Percentiles rank a stretch among this genome's conserved stretches.
Conservation (phyloP, 1,284 basidiomycete species). For the Puccinia horiana region DNA sequence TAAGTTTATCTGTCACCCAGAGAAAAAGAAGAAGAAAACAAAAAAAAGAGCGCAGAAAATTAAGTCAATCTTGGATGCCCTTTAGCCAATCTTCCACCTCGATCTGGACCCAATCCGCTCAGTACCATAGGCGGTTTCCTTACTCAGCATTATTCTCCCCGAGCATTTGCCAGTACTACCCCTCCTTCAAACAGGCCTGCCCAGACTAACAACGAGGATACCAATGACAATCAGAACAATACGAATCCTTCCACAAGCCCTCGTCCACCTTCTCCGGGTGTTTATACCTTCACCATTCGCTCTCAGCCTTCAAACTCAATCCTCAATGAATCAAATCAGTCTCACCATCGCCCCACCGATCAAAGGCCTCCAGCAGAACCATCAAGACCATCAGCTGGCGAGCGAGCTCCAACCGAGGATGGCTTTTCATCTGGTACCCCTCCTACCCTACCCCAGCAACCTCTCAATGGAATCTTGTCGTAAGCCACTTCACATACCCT, state of each 20-base stretch:
- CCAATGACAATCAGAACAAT: background rate
- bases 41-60: background rate
- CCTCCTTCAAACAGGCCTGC: background rate
- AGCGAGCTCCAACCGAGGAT: background rate
- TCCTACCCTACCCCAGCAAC: background rate
- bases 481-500: background rate
- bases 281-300: constrained; percentile 31
- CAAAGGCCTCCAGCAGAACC: background rate
- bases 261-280: background rate
- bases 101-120: background rate
- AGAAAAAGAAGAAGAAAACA: background rate
- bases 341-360: background rate
- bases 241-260: background rate
- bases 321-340: background rate
- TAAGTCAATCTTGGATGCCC: background rate
- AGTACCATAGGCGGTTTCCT: constrained; percentile 24
- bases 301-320: constrained; percentile 6
- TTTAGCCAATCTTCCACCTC: constrained; percentile 5
- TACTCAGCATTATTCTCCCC: constrained; percentile 9
- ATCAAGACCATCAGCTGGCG: background rate
- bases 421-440: background rate
- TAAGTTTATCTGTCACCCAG: background rate
- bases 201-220: background rate
- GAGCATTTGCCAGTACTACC: background rate
- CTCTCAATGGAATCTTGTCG: constrained; percentile 17